Evolutionary conservation across 306 rosid species (phyloP), one percentile per base, ranked within the genome.

Genomic region (Purshia tridentata): DNA sequence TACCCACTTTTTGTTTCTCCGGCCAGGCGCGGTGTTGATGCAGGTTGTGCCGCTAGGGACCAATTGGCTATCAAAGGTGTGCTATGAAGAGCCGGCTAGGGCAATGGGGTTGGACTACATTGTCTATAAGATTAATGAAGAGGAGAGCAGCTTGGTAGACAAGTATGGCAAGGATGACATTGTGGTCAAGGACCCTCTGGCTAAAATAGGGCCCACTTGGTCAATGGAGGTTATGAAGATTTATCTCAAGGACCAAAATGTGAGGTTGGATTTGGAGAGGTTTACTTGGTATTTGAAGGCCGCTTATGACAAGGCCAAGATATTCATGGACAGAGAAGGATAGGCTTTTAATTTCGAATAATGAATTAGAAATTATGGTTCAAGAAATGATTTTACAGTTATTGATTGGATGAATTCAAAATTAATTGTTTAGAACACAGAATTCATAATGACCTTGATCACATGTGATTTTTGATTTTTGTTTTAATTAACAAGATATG

Each of bases 221-320:
- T 22, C 35, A 1, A 46, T 44, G 13, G 52, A 64, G 39, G 6
- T 70, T 29, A 70, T 44, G 45, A 70, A 44, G n/a, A 56, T 70
- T 12, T 70, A 70, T 56, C n/a, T 70, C 40, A 56, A 70, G 75
- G 75, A 70, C 4, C 75, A 70, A 11, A 58, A 70, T 44, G 44
- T 70, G 1, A 42, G n/a, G 65, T 22, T 55, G 54, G 65, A 70
- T 70, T 44, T 70, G 75, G 44, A 22, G 44, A 44, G 75, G 65
- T 70, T 56, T 56, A 14, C 65, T 44, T 56, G 75, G 55, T 22
- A 55, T 45, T 22, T 70, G 18, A 56, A 56, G 54, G 41, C 54
- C n/a, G 65, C 75, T 22, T 71, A 44, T 56, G 45, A 29, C 6
- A 41, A 71, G 45, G 75, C 75, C 29, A 57, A 71, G 6, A 44